phyloP scores from a whole-genome alignment of 83 land plant genomes.

The Picea abies region DNA sequence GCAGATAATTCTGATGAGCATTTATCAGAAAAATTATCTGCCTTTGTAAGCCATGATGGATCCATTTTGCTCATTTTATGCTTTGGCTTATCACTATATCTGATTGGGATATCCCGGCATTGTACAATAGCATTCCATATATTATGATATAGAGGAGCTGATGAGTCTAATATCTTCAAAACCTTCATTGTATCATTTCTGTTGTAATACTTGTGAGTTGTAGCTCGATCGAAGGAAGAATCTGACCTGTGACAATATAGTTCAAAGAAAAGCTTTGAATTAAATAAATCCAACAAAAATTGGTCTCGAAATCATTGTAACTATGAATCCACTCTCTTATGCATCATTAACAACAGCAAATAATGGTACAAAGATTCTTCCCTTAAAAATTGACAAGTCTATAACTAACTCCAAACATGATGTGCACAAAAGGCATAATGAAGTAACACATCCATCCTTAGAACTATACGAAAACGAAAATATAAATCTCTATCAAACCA shows the following conservation, averaged over 20 bases:
- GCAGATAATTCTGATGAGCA: slow-evolving; percentile 8
- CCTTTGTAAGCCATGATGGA: background rate
- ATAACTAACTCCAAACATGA: background rate
- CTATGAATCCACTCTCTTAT: background rate
- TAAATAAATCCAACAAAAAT: background rate
- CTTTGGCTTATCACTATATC: background rate
- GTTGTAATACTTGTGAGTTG: slow-evolving; percentile 38
- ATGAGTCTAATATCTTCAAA: slow-evolving; percentile 43
- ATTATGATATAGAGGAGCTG: slow-evolving; percentile 19
- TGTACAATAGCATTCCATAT: slow-evolving; percentile 34
- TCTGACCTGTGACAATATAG: slow-evolving; percentile 43
- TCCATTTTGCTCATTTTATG: background rate
- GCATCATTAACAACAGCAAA: background rate
- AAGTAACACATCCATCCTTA: background rate
- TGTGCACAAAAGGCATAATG: background rate
- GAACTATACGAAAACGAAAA: background rate
- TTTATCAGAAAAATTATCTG: slow-evolving; percentile 4
- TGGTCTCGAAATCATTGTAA: background rate
- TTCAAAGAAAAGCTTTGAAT: too few relatives aligned
- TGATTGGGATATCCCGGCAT: slow-evolving; percentile 21
- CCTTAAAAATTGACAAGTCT: too few relatives aligned
- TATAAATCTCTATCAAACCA: background rate
- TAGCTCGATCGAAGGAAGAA: slow-evolving; percentile 24
- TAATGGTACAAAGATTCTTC: background rate
- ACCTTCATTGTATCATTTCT: slow-evolving; percentile 43